These are phyloP conservation scores for Pseudophaeomoniella oleicola DNA, from an alignment of 2,329 filamentous ascomycete genomes.

Conservation along the genomic window DNA sequence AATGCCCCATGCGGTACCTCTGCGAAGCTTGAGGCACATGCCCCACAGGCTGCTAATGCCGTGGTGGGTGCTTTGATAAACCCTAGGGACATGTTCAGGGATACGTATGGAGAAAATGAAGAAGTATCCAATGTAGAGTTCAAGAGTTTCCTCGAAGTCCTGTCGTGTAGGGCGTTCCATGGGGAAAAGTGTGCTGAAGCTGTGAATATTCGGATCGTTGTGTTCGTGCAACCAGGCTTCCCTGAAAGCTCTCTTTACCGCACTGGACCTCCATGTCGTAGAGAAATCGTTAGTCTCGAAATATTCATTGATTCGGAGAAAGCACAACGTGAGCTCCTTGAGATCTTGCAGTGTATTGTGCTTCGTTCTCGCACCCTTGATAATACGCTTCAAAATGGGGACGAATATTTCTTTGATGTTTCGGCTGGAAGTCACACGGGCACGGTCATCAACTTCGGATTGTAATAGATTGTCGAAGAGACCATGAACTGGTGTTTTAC, in stretches of 20 bases:
- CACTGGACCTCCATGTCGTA: conserved; percentile 18
- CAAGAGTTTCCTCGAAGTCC: conserved; percentile 18
- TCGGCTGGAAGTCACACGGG: conserved; percentile 19
- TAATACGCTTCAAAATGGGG: conserved; percentile 25
- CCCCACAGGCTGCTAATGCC: conserved; percentile 39
- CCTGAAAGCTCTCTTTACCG: conserved; percentile 17
- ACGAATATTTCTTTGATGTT: conserved; percentile 29
- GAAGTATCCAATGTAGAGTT: conserved; percentile 13
- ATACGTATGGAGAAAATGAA: conserved; percentile 34
- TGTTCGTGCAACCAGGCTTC: conserved; percentile 20
- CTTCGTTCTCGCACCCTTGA: conserved; percentile 24
- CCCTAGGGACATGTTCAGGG: conserved; percentile 30
- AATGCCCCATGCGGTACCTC: conserved; percentile 37
- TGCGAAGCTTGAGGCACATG: conserved; percentile 38
- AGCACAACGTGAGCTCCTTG: conserved; percentile 21
- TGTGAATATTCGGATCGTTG: conserved; percentile 16
- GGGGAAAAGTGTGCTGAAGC: conserved; percentile 14
- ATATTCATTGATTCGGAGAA: conserved; percentile 21
- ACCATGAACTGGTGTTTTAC: conserved; percentile 26
- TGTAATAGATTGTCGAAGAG: conserved; percentile 28
- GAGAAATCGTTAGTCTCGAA: conserved; percentile 21
- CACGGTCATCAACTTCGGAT: conserved; percentile 25
- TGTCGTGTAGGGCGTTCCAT: conserved; percentile 18
- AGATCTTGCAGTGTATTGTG: conserved; percentile 17
- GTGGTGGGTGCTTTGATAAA: conserved; percentile 42